A percentile compares a stretch with the other conserved stretches of the same genome.
These are phyloP conservation scores for Tubosaeta brunneosetosa DNA, from an alignment of 768 basidiomycete species.

Conservation along the genomic window DNA sequence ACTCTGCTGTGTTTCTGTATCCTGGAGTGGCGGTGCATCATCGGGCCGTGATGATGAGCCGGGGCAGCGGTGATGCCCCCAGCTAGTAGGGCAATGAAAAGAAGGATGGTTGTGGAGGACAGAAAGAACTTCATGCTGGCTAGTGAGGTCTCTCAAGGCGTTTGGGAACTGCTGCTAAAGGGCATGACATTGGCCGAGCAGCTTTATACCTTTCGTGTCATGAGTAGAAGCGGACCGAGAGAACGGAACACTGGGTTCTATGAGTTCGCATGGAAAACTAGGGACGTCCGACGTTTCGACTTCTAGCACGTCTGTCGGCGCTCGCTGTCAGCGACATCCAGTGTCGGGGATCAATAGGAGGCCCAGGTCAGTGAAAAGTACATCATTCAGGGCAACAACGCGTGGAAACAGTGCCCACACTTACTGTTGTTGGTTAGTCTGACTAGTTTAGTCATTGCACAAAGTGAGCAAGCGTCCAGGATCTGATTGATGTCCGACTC, in stretches of 20 bases:
- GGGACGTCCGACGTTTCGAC: neutral
- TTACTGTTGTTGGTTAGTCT: neutral
- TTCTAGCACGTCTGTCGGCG: neutral
- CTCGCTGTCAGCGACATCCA: neutral
- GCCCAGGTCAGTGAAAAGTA: neutral
- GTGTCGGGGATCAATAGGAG: neutral
- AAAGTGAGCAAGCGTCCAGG: too few species aligned
- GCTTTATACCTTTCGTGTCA: conserved; percentile 5
- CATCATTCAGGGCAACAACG: neutral
- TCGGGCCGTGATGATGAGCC: neutral
- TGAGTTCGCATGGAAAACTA: neutral
- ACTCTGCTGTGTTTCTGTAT: neutral
- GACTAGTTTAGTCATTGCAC: neutral
- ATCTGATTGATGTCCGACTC: neutral
- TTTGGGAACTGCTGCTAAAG: neutral
- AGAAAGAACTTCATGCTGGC: conserved; percentile 5
- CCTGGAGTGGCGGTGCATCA: neutral
- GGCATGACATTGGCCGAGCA: neutral
- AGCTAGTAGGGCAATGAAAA: conserved; percentile 2
- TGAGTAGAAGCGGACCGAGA: neutral
- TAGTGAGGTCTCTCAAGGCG: neutral
- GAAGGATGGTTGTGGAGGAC: neutral
- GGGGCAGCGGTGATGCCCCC: conserved; percentile 1
- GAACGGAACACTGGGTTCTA: neutral
- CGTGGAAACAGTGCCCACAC: neutral